Conservation (phyloP, 2,329 filamentous ascomycete species). For the Ophiostoma piceae region DNA sequence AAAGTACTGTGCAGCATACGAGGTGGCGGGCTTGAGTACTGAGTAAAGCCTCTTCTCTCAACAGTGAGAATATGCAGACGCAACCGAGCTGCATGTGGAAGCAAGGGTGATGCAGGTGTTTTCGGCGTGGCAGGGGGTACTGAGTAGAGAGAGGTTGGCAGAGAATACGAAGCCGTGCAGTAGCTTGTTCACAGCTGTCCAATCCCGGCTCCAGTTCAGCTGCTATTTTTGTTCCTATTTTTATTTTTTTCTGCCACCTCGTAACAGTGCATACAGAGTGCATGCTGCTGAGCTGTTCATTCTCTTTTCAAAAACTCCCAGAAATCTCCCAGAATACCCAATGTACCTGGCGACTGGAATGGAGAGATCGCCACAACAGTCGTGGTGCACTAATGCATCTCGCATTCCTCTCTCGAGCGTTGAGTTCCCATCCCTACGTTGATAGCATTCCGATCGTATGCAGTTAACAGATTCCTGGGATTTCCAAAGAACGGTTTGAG, state of each 20-base stretch:
- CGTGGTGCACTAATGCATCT: conserved; percentile 5
- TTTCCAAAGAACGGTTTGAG: background rate
- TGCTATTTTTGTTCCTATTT: background rate
- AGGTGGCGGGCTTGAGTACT: background rate
- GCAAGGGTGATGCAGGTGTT: background rate
- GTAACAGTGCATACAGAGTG: background rate
- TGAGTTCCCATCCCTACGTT: background rate
- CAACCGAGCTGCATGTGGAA: conserved; percentile 2
- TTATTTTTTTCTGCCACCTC: background rate
- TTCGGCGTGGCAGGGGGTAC: background rate
- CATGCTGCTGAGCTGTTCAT: too few species aligned
- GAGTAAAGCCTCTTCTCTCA: too few species aligned
- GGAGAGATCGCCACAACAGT: background rate
- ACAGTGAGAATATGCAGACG: background rate
- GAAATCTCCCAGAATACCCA: too few species aligned
- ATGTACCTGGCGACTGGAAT: background rate
- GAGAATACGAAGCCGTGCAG: background rate
- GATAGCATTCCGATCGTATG: background rate
- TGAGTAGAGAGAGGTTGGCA: background rate
- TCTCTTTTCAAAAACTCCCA: too few species aligned
- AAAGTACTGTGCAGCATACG: conserved; percentile 13
- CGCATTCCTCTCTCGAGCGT: background rate
- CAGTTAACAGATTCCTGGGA: background rate
- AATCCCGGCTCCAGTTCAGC: background rate
- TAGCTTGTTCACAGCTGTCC: background rate